Conservation (phyloP, 306 rosid genomes). For the Mimosa bimucronata region DNA sequence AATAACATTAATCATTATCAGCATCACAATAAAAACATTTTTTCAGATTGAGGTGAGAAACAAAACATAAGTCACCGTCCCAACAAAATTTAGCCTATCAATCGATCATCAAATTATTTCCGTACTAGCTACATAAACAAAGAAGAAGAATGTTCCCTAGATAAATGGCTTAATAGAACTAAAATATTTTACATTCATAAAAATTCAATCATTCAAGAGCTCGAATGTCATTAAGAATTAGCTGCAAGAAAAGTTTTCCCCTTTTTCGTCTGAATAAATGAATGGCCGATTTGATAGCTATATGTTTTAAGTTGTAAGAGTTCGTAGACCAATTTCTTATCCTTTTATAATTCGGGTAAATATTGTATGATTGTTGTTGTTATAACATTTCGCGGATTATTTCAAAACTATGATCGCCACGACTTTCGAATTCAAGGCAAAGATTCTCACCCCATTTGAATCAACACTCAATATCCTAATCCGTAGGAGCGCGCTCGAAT, state of each 20-base stretch:
- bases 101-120: not conserved
- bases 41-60: not conserved
- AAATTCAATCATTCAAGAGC: not conserved
- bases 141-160: not conserved
- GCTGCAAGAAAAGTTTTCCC: too few species aligned
- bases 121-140: not conserved
- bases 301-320: not conserved
- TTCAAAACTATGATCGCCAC: not conserved
- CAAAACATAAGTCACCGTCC: not conserved
- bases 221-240: too few species aligned
- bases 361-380: not conserved
- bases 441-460: not conserved
- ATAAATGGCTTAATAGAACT: not conserved
- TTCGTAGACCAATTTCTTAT: not conserved
- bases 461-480: slow-evolving; percentile 19
- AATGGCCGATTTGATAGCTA: not conserved
- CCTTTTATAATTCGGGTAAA: not conserved
- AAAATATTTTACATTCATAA: not conserved
- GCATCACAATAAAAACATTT: not conserved
- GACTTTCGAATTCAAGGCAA: not conserved
- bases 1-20: not conserved
- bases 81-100: not conserved
- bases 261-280: not conserved
- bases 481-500: not conserved
- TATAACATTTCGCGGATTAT: not conserved